A percentile compares a stretch with the other conserved stretches of the same genome.
These are phyloP conservation scores for Citrus glauca DNA, from an alignment of 345 rosid species.

Conservation along the genomic window DNA sequence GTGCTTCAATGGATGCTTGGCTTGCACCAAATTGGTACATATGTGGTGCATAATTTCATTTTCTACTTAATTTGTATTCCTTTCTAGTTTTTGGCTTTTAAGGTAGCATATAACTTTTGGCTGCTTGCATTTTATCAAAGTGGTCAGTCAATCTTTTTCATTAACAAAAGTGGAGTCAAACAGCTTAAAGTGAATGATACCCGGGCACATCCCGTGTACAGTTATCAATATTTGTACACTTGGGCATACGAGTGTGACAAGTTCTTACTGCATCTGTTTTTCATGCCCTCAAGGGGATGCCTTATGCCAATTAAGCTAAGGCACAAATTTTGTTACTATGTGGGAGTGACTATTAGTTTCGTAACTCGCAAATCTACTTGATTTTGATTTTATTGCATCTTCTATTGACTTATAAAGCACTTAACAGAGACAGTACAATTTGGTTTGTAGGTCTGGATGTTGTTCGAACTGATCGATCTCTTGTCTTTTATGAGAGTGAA, in stretches of 20 bases:
- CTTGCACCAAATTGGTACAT: conserved; percentile 83
- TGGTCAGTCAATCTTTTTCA: not conserved
- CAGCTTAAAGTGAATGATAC: not conserved
- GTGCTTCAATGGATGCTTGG: conserved; percentile 76
- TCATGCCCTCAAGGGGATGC: not conserved
- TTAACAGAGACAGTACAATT: conserved; percentile 11
- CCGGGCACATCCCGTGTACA: not conserved
- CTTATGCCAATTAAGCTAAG: not conserved
- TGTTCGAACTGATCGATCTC: conserved; percentile 81
- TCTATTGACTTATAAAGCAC: conserved; percentile 4
- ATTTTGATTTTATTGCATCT: not conserved
- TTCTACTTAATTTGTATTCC: not conserved
- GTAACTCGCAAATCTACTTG: not conserved
- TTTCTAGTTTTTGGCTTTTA: conserved; percentile 1
- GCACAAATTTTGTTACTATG: not conserved
- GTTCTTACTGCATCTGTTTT: not conserved
- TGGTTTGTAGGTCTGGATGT: conserved; percentile 82
- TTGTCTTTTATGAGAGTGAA: conserved; percentile 70
- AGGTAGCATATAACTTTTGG: not conserved
- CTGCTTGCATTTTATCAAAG: not conserved
- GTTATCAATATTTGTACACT: too few species aligned
- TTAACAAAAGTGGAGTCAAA: not conserved
- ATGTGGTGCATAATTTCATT: conserved; percentile 11
- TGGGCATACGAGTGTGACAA: not conserved
- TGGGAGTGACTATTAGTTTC: not conserved